These are phyloP conservation scores for Tolypocladium pustulatum DNA, from an alignment of 2,329 filamentous ascomycete genomes.

Conservation along the genomic window DNA sequence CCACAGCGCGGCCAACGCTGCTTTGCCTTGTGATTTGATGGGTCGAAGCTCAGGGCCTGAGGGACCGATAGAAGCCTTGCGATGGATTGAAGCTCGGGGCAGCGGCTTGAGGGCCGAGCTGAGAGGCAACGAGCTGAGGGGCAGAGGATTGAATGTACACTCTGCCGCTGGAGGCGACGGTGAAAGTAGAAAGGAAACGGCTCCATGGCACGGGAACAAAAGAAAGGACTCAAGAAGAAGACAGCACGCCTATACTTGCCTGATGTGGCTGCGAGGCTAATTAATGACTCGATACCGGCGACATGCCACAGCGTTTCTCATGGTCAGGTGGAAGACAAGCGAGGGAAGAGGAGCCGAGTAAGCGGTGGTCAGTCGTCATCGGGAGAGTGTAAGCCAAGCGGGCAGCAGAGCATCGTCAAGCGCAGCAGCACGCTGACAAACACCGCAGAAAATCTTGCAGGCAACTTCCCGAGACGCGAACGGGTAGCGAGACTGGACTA, in stretches of 20 bases:
- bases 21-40: not conserved
- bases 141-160: not conserved
- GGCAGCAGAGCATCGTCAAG: not conserved
- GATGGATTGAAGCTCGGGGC: too few relatives aligned
- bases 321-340: not conserved
- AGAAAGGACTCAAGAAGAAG: not conserved
- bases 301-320: not conserved
- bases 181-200: not conserved
- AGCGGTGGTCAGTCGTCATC: not conserved
- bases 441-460: not conserved
- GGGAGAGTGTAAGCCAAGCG: not conserved
- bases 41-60: too few relatives aligned
- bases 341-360: not conserved
- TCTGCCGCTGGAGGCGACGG: not conserved
- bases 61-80: too few relatives aligned
- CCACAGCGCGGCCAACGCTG: not conserved
- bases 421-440: not conserved
- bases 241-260: not conserved
- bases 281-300: not conserved
- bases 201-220: not conserved
- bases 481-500: not conserved
- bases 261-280: not conserved
- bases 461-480: too few relatives aligned
- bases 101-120: too few relatives aligned
- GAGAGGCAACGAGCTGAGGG: not conserved